These are phyloP conservation scores for Gloeostereum incarnatum DNA, from an alignment of 768 basidiomycete species.

Conservation along the genomic window DNA sequence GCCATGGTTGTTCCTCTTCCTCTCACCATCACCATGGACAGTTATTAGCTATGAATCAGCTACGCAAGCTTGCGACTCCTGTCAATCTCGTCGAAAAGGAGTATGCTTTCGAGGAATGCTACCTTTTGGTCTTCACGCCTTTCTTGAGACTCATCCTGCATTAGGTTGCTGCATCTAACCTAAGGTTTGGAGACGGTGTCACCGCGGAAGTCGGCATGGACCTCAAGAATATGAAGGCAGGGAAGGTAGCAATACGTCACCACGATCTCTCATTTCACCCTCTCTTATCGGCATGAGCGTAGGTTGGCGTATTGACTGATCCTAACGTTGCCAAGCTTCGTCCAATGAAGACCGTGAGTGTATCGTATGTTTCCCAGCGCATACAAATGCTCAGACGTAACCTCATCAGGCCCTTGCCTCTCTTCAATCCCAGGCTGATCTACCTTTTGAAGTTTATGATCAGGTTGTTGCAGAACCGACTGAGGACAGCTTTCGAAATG, in stretches of 20 bases:
- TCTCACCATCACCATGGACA: constrained; percentile 28
- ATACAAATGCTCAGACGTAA: background rate
- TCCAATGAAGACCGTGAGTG: constrained; percentile 77
- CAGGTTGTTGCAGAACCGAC: constrained; percentile 86
- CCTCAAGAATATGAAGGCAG: constrained; percentile 86
- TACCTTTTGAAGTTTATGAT: constrained; percentile 78
- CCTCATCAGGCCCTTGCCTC: constrained; percentile 60
- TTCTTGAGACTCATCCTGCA: background rate
- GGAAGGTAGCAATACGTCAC: constrained; percentile 44
- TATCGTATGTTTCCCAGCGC: constrained; percentile 6
- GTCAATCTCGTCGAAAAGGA: constrained; percentile 68
- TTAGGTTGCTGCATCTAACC: constrained; percentile 78
- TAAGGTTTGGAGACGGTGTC: constrained; percentile 86
- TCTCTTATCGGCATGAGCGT: constrained; percentile 7
- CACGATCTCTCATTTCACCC: constrained; percentile 2
- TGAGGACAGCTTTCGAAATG: constrained; percentile 79
- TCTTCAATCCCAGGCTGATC: constrained; percentile 66
- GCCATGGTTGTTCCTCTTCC: constrained; percentile 54
- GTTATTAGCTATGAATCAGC: constrained; percentile 43
- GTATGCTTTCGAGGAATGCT: constrained; percentile 79
- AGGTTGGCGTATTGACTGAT: constrained; percentile 95
- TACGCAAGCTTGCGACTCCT: constrained; percentile 73
- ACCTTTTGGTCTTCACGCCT: background rate
- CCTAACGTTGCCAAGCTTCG: constrained; percentile 70
- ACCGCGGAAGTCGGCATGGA: constrained; percentile 91